A percentile compares a stretch with the other conserved stretches of the same genome.
Evolutionary conservation across 2,329 filamentous ascomycete species (phyloP).

Genomic region (Mycocentrospora acerina): DNA sequence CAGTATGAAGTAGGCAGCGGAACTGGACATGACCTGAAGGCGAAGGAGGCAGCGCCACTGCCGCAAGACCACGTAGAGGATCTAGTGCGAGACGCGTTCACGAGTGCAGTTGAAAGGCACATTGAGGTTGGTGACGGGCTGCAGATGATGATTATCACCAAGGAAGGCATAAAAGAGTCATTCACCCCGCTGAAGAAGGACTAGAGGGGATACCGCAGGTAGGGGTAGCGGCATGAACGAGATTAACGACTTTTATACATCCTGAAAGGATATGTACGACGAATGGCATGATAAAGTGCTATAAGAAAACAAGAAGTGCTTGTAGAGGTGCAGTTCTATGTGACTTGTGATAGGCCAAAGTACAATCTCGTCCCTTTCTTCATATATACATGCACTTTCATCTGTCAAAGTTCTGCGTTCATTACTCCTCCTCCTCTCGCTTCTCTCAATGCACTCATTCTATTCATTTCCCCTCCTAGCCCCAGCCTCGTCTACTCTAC

Average conservation of each 20-base stretch:
- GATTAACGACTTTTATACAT: slow-evolving; percentile 36
- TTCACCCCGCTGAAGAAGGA: slow-evolving; percentile 75
- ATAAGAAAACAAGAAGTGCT: slow-evolving; percentile 1
- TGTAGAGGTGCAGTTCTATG: neutral
- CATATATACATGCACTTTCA: too few relatives aligned
- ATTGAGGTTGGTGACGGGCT: slow-evolving; percentile 97
- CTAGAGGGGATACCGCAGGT: slow-evolving; percentile 23
- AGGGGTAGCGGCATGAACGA: slow-evolving; percentile 38
- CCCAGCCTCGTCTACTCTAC: too few relatives aligned
- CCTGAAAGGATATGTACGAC: slow-evolving; percentile 19
- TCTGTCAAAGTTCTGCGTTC: too few relatives aligned
- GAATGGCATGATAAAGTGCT: slow-evolving; percentile 17
- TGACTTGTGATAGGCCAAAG: too few relatives aligned
- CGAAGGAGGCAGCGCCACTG: slow-evolving; percentile 69
- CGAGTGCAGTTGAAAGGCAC: slow-evolving; percentile 95
- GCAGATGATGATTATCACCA: slow-evolving; percentile 93
- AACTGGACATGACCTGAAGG: slow-evolving; percentile 75
- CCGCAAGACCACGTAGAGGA: slow-evolving; percentile 74
- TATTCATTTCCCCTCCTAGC: too few relatives aligned
- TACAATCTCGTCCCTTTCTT: too few relatives aligned
- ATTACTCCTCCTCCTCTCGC: too few relatives aligned
- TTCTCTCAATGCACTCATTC: too few relatives aligned
- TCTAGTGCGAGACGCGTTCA: slow-evolving; percentile 95
- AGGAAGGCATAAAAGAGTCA: slow-evolving; percentile 83
- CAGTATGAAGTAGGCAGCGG: slow-evolving; percentile 90